These are phyloP conservation scores for Huiozyma sinensis DNA, from an alignment of 805 yeast genomes.

Conservation along the genomic window DNA sequence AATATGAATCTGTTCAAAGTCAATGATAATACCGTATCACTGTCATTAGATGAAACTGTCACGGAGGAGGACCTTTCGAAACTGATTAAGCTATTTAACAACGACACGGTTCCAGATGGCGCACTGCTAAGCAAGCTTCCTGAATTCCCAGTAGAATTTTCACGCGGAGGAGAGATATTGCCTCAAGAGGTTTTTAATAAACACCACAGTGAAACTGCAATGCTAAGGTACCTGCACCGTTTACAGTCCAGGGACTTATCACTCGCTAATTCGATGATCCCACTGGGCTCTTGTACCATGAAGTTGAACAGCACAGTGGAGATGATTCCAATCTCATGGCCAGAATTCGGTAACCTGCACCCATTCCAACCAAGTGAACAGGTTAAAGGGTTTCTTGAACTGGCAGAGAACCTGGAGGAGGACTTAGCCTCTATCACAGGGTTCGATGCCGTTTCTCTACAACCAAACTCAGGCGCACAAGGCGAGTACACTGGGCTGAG, in stretches of 20 bases:
- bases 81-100: conserved; percentile 47
- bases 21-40: conserved; percentile 47
- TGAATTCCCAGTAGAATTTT: conserved; percentile 36
- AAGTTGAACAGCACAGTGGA: conserved; percentile 90
- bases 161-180: conserved; percentile 51
- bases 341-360: conserved; percentile 79
- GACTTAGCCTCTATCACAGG: conserved; percentile 92
- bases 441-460: conserved; percentile 77
- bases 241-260: conserved; percentile 85
- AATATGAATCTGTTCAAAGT: conserved; percentile 72
- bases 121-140: not conserved
- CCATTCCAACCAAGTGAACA: conserved; percentile 89
- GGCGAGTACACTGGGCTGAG: conserved; percentile 95
- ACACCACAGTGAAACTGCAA: conserved; percentile 89
- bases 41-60: conserved; percentile 89
- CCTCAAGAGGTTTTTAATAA: conserved; percentile 70
- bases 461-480: conserved; percentile 98
- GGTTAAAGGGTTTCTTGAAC: conserved; percentile 74
- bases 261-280: conserved; percentile 92
- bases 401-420: conserved; percentile 64
- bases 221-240: conserved; percentile 80
- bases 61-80: conserved; percentile 47
- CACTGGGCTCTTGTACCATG: conserved; percentile 97
- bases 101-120: conserved; percentile 31
- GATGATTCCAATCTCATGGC: conserved; percentile 92